Conservation (phyloP, 306 rosid genomes). For the Herpetospermum pedunculosum region DNA sequence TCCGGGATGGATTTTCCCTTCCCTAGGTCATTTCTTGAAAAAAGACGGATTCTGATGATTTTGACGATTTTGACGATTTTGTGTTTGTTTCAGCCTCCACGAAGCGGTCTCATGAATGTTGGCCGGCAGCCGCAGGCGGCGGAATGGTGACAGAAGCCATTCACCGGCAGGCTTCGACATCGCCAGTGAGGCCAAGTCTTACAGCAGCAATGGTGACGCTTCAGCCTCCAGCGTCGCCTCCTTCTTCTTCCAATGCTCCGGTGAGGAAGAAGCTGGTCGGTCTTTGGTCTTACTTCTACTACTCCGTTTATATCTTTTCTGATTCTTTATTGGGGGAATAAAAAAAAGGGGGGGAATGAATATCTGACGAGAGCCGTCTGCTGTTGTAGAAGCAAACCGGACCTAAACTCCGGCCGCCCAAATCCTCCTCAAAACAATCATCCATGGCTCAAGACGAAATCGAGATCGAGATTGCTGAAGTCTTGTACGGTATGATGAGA, state of each 20-base stretch:
- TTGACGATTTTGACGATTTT: not conserved
- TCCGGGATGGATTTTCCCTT: not conserved
- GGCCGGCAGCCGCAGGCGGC: slow-evolving; percentile 57
- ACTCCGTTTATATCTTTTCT: not conserved
- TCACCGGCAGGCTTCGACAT: slow-evolving; percentile 62
- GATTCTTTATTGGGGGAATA: not conserved
- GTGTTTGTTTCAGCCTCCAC: slow-evolving; percentile 46
- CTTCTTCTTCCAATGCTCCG: slow-evolving; percentile 71
- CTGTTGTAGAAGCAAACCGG: slow-evolving; percentile 61
- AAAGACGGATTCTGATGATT: slow-evolving; percentile 5
- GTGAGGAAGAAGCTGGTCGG: slow-evolving; percentile 76
- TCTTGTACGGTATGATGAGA: slow-evolving; percentile 76
- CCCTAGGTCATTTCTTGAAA: not conserved
- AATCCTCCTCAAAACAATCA: slow-evolving; percentile 43
- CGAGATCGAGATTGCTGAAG: slow-evolving; percentile 97
- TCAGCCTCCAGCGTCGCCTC: slow-evolving; percentile 62
- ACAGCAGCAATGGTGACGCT: slow-evolving; percentile 18
- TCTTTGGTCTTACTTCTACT: slow-evolving; percentile 5
- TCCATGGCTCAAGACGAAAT: slow-evolving; percentile 68
- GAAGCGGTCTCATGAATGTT: slow-evolving; percentile 84
- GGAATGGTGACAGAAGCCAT: slow-evolving; percentile 43
- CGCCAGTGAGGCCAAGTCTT: slow-evolving; percentile 57
- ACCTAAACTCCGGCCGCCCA: slow-evolving; percentile 57
- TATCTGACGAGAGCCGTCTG: slow-evolving; percentile 20
- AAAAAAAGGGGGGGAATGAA: too few relatives aligned